Evolutionary conservation across 2,329 filamentous ascomycete genomes (phyloP).

Genomic region (Neurospora crassa): DNA sequence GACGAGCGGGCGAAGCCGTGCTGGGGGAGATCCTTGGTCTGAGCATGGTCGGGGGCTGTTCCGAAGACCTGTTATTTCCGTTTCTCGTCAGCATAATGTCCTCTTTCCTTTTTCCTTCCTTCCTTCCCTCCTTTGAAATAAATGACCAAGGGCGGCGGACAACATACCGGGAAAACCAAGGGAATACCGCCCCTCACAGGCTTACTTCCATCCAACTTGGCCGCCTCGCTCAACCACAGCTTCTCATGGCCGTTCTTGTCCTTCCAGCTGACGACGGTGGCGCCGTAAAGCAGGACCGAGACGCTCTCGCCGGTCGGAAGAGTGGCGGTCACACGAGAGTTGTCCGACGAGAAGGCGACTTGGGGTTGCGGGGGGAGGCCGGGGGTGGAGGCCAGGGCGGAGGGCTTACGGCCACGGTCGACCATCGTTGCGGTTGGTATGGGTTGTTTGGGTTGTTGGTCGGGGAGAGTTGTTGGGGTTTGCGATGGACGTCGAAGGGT

Average conservation of each 20-base stretch:
- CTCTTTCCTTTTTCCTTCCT: neutral
- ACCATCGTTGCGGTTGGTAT: slow-evolving; percentile 42
- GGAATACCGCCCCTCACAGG: slow-evolving; percentile 87
- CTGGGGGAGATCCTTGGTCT: slow-evolving; percentile 74
- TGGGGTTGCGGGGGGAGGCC: slow-evolving; percentile 65
- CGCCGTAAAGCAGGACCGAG: slow-evolving; percentile 79
- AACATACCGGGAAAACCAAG: slow-evolving; percentile 77
- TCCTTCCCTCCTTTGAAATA: too few species aligned
- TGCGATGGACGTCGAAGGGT: neutral
- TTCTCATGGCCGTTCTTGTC: slow-evolving; percentile 68
- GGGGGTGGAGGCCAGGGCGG: slow-evolving; percentile 64
- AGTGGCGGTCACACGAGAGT: slow-evolving; percentile 63
- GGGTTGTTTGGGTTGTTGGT: neutral
- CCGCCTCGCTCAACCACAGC: slow-evolving; percentile 74
- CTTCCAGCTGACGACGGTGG: slow-evolving; percentile 92
- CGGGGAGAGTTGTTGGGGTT: neutral
- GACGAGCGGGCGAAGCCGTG: slow-evolving; percentile 91
- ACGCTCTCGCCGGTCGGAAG: slow-evolving; percentile 82
- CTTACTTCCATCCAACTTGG: slow-evolving; percentile 77
- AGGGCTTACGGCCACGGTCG: slow-evolving; percentile 77
- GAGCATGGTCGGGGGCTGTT: slow-evolving; percentile 57
- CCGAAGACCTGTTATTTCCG: slow-evolving; percentile 63
- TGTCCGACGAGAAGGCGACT: slow-evolving; percentile 64
- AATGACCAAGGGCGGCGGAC: neutral
- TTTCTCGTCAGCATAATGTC: neutral